Conservation (phyloP, 2,329 filamentous ascomycete species). For the Fonsecaea pedrosoi region DNA sequence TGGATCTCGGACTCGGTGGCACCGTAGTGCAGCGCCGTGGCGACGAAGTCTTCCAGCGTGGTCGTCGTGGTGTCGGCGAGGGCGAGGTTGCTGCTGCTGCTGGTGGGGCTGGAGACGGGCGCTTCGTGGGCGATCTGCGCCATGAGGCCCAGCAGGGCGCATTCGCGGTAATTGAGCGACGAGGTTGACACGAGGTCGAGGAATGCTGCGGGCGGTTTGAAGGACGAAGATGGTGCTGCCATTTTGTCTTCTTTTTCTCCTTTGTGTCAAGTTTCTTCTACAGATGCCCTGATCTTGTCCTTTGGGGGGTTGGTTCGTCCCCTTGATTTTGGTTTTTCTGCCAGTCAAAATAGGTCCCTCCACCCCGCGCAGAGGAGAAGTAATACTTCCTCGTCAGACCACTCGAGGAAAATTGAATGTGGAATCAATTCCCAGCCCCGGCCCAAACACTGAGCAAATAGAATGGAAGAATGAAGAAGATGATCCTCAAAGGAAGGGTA, state of each 20-base stretch:
- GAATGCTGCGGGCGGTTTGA: constrained; percentile 1
- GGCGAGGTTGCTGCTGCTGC: not conserved
- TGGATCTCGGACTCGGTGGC: constrained; percentile 22
- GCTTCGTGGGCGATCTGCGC: constrained; percentile 14
- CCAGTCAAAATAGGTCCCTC: too few relatives aligned
- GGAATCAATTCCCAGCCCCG: too few relatives aligned
- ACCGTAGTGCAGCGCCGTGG: constrained; percentile 15
- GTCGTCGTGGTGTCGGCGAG: not conserved
- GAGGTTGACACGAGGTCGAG: constrained; percentile 16
- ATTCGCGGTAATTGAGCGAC: constrained; percentile 22
- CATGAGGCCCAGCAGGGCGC: constrained; percentile 16
- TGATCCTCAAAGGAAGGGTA: too few relatives aligned
- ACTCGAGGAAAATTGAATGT: too few relatives aligned
- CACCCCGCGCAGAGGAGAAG: too few relatives aligned
- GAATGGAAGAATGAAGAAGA: too few relatives aligned
- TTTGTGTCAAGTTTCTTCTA: not conserved
- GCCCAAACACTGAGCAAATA: too few relatives aligned
- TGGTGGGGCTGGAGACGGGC: not conserved
- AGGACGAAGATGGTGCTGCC: not conserved
- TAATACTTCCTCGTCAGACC: too few relatives aligned
- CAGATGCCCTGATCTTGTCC: too few relatives aligned
- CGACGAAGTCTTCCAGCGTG: constrained; percentile 13
- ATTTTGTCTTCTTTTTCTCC: not conserved
- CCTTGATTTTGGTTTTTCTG: not conserved
- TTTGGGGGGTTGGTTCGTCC: too few relatives aligned